Evolutionary conservation across 129 eudicot genomes (phyloP).

Genomic region (Logfia minima): DNA sequence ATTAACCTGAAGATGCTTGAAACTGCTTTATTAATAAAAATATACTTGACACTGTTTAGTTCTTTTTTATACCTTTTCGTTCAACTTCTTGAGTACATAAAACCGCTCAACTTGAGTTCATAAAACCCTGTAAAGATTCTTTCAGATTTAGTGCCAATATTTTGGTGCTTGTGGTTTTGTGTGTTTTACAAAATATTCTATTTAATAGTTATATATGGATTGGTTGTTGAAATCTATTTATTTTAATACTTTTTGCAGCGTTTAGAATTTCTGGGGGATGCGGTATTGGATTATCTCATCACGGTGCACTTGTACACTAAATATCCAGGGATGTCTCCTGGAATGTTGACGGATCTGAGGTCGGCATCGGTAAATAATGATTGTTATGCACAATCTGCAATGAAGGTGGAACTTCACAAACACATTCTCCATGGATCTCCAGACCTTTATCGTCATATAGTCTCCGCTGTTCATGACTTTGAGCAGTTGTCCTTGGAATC

Average conservation of each 20-base stretch:
- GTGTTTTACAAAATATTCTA: too few species aligned
- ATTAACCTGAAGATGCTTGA: too few species aligned
- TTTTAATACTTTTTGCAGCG: conserved; percentile 44
- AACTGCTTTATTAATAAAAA: too few species aligned
- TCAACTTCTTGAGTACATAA: too few species aligned
- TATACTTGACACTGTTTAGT: too few species aligned
- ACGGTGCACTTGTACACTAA: conserved; percentile 55
- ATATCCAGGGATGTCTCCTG: conserved; percentile 80
- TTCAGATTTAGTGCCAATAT: too few species aligned
- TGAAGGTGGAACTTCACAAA: conserved; percentile 57
- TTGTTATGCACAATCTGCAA: conserved; percentile 70
- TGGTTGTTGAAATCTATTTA: neutral
- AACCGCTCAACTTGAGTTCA: too few species aligned
- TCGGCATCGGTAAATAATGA: conserved; percentile 88
- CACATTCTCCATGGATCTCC: conserved; percentile 77
- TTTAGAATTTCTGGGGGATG: conserved; percentile 87
- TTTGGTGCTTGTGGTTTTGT: too few species aligned
- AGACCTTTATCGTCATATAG: conserved; percentile 52
- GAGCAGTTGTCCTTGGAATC: conserved; percentile 28
- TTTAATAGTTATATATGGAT: too few species aligned
- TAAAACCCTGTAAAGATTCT: too few species aligned
- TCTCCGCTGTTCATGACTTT: conserved; percentile 29
- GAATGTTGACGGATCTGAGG: conserved; percentile 77
- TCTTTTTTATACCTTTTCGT: too few species aligned
- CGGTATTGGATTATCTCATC: conserved; percentile 72